Conservation (phyloP, 2,329 filamentous ascomycete genomes). For the Xylaria sp. region DNA sequence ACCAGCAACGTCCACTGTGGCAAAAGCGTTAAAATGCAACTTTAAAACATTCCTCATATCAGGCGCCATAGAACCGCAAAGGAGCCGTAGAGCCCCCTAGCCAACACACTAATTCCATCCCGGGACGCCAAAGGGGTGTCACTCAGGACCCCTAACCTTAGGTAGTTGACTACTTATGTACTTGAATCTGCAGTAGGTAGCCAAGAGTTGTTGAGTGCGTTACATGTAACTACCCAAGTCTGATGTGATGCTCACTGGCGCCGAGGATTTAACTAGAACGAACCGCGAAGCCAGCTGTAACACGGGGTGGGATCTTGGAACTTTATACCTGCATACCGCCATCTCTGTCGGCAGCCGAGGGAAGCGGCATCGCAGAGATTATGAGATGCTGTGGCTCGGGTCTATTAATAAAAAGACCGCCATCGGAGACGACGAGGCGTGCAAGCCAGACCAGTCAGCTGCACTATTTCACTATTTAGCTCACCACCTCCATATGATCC, state of each 20-base stretch:
- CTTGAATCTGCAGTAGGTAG: not conserved
- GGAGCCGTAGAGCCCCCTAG: not conserved
- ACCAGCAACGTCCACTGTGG: constrained; percentile 21
- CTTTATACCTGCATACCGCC: constrained; percentile 33
- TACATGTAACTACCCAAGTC: not conserved
- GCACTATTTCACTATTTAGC: constrained; percentile 12
- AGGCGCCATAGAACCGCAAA: constrained; percentile 21
- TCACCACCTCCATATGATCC: constrained; percentile 6
- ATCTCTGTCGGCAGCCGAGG: constrained; percentile 26
- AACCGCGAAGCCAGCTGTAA: not conserved
- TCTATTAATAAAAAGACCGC: constrained; percentile 31
- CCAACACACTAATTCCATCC: constrained; percentile 16
- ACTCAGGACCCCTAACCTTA: not conserved
- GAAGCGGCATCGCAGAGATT: constrained; percentile 28
- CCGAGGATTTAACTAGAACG: not conserved
- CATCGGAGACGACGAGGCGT: constrained; percentile 37
- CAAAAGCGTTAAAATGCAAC: constrained; percentile 9
- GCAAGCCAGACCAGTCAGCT: constrained; percentile 31
- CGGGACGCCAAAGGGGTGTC: not conserved
- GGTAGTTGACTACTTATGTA: not conserved
- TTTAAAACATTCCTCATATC: constrained; percentile 14
- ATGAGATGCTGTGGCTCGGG: constrained; percentile 31
- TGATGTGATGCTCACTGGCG: not conserved
- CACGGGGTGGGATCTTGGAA: constrained; percentile 16
- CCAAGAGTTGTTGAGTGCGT: not conserved